These are phyloP conservation scores for Citrus glauca DNA, from an alignment of 345 rosid genomes.

Conservation along the genomic window DNA sequence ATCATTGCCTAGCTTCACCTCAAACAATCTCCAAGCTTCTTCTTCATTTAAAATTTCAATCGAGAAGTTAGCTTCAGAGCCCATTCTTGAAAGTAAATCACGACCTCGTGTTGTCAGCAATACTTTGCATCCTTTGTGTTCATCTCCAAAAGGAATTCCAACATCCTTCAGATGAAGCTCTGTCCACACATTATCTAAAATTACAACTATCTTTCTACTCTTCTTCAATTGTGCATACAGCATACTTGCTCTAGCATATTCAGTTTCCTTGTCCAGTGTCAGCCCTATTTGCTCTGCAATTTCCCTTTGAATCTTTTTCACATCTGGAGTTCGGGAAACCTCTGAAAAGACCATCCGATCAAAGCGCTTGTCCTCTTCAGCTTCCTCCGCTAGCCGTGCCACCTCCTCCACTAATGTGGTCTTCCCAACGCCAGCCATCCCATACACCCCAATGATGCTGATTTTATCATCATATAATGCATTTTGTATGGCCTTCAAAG, in stretches of 20 bases:
- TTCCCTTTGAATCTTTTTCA: background rate
- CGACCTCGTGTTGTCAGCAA: too few species aligned
- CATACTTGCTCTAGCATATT: background rate
- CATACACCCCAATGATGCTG: conserved; percentile 11
- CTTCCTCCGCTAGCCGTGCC: background rate
- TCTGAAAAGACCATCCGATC: background rate
- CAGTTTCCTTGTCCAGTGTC: background rate
- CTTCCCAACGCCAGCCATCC: conserved; percentile 16
- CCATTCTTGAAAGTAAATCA: background rate
- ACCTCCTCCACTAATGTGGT: conserved; percentile 5
- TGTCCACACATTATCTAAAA: background rate
- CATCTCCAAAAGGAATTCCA: background rate
- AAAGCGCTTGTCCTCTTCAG: background rate
- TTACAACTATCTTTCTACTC: background rate
- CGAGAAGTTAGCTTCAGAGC: background rate
- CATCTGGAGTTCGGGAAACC: background rate
- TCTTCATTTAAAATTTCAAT: background rate
- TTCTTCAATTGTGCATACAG: background rate
- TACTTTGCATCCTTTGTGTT: too few species aligned
- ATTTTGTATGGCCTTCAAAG: background rate
- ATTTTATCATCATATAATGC: conserved; percentile 7
- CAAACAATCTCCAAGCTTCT: background rate
- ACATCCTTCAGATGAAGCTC: background rate
- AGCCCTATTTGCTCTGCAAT: background rate
- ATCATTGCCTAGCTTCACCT: background rate